A percentile compares a stretch with the other conserved stretches of the same genome.
phyloP scores from a whole-genome alignment of 768 basidiomycete genomes.

The Dioszegia crocea region DNA sequence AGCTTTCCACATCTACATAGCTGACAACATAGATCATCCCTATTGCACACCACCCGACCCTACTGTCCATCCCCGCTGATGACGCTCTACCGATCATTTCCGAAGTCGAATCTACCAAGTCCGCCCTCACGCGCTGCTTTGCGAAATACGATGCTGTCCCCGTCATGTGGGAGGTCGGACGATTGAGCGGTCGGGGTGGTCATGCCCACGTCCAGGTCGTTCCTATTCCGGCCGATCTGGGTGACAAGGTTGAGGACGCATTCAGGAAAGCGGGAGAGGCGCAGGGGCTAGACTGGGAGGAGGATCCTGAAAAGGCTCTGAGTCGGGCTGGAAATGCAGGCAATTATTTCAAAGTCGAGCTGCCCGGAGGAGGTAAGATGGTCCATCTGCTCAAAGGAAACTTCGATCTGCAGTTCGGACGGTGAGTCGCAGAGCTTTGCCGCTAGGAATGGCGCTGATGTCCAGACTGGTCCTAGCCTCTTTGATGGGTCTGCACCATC shows the following conservation, averaged over 20 bases:
- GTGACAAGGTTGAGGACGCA: conserved; percentile 63
- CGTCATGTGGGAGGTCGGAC: conserved; percentile 82
- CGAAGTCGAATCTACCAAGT: conserved; percentile 79
- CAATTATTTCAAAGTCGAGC: conserved; percentile 84
- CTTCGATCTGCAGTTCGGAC: conserved; percentile 89
- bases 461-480: conserved; percentile 73
- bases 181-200: conserved; percentile 77
- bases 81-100: conserved; percentile 68
- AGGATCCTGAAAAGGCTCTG: conserved; percentile 64
- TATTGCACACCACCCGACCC: conserved; percentile 79
- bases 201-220: conserved; percentile 87
- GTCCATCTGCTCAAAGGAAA: conserved; percentile 76
- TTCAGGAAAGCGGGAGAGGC: conserved; percentile 69
- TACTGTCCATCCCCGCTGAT: conserved; percentile 72
- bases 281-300: conserved; percentile 69
- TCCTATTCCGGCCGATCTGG: conserved; percentile 52
- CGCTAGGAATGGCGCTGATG: conserved; percentile 3
- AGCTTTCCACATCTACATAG: conserved; percentile 55
- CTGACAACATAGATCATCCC: conserved; percentile 53
- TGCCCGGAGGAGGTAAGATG: conserved; percentile 78
- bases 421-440: conserved; percentile 56
- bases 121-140: conserved; percentile 67
- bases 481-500: conserved; percentile 68
- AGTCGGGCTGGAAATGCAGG: conserved; percentile 53
- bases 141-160: conserved; percentile 64